Evolutionary conservation across 352 stramenopile genomes (phyloP).

Genomic region (Elongisporangium anandrum): DNA sequence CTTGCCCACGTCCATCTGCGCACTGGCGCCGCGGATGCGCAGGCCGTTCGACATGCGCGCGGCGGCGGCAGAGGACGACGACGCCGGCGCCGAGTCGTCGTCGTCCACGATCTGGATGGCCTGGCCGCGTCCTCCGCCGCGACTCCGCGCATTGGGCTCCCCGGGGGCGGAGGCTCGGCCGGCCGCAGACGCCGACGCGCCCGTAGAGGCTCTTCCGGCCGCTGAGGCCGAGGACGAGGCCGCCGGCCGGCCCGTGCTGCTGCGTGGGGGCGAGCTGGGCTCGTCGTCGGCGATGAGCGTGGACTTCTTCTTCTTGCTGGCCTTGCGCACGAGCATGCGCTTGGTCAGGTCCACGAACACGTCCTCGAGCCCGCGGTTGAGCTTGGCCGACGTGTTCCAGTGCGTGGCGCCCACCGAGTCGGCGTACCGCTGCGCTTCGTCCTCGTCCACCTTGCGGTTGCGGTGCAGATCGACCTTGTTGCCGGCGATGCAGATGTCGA

Average conservation of each 20-base stretch:
- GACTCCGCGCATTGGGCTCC: conserved; percentile 21
- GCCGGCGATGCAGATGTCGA: conserved; percentile 89
- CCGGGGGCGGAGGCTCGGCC: conserved; percentile 1
- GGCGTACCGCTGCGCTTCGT: conserved; percentile 82
- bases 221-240: neutral
- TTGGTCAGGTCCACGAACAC: conserved; percentile 89
- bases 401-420: conserved; percentile 84
- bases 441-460: conserved; percentile 83
- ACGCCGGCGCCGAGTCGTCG: conserved; percentile 20
- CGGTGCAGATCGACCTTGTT: conserved; percentile 92
- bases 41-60: conserved; percentile 19
- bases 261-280: conserved; percentile 21
- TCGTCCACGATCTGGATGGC: conserved; percentile 64
- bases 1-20: conserved; percentile 42
- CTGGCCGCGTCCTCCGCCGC: conserved; percentile 43
- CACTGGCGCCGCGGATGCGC: conserved; percentile 39
- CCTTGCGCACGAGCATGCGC: conserved; percentile 65
- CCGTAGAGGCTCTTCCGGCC: neutral
- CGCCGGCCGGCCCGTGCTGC: conserved; percentile 9
- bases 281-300: conserved; percentile 79
- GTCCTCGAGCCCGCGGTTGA: conserved; percentile 90
- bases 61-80: conserved; percentile 8
- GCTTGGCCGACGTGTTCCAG: conserved; percentile 90
- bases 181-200: conserved; percentile 8
- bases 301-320: conserved; percentile 74